Evolutionary conservation across 768 basidiomycete genomes (phyloP).

Genomic region (Gautieria morchelliformis): DNA sequence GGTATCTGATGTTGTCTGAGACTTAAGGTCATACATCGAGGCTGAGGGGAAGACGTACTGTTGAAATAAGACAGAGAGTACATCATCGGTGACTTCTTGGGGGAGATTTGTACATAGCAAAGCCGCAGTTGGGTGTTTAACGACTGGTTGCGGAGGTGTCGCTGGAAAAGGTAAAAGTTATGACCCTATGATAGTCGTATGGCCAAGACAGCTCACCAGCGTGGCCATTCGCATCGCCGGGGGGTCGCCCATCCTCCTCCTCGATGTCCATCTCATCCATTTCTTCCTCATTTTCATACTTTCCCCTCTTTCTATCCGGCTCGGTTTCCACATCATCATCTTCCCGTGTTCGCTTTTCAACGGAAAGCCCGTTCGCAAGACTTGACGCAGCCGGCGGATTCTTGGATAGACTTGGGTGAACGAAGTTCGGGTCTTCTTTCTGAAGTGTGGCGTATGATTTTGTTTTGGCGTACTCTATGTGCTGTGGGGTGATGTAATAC

Average conservation of each 20-base stretch:
- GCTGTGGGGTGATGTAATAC: conserved; percentile 35
- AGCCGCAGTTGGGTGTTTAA: conserved; percentile 48
- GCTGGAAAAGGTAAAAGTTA: conserved; percentile 21
- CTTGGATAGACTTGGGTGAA: conserved; percentile 60
- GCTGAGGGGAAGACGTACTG: conserved; percentile 52
- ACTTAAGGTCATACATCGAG: neutral
- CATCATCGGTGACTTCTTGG: conserved; percentile 80
- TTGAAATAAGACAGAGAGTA: conserved; percentile 81
- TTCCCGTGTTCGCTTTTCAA: conserved; percentile 56
- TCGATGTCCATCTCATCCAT: conserved; percentile 94
- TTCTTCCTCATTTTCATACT: conserved; percentile 54
- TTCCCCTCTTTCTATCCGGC: conserved; percentile 59
- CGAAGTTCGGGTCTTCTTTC: conserved; percentile 71
- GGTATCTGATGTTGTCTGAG: conserved; percentile 44
- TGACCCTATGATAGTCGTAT: conserved; percentile 13
- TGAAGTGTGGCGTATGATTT: conserved; percentile 81
- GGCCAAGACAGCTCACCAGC: conserved; percentile 36
- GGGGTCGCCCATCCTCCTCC: conserved; percentile 50
- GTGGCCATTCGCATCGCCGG: conserved; percentile 28
- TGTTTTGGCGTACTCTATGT: conserved; percentile 81
- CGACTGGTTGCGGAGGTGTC: conserved; percentile 33
- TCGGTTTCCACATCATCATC: conserved; percentile 48
- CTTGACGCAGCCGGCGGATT: conserved; percentile 10
- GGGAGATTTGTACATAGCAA: conserved; percentile 81
- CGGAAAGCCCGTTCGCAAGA: conserved; percentile 9